Conservation (phyloP, 2,329 filamentous ascomycete genomes). For the Colletotrichum siamense region DNA sequence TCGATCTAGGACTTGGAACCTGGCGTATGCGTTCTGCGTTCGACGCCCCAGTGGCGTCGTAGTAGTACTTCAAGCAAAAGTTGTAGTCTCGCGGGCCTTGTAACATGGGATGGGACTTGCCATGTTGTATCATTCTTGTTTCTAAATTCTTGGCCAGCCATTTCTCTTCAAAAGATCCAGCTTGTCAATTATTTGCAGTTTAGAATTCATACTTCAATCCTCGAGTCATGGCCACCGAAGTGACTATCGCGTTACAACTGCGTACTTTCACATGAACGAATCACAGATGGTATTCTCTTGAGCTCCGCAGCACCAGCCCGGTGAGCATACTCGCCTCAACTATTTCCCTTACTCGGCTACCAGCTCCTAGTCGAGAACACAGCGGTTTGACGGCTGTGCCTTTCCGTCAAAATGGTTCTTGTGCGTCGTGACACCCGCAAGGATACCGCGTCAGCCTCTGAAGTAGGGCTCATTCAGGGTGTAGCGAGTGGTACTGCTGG, state of each 20-base stretch:
- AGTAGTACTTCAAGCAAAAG: background rate
- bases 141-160: background rate
- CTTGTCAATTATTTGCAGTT: background rate
- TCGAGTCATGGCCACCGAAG: background rate
- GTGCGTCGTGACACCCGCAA: background rate
- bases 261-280: background rate
- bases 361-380: background rate
- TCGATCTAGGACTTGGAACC: fast-evolving
- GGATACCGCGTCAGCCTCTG: background rate
- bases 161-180: background rate
- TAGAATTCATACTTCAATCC: background rate
- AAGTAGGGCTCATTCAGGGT: background rate
- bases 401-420: background rate
- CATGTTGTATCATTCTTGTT: background rate
- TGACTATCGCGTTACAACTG: background rate
- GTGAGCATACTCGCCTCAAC: fast-evolving
- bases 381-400: background rate
- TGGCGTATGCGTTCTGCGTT: fast-evolving
- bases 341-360: background rate
- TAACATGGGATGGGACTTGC: background rate
- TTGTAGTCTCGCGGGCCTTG: background rate
- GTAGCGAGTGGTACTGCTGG: background rate
- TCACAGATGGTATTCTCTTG: background rate
- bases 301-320: background rate
- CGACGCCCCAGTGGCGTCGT: background rate